Conservation (phyloP, 2,329 filamentous ascomycete species). For the Pezizomycotina sp. region DNA sequence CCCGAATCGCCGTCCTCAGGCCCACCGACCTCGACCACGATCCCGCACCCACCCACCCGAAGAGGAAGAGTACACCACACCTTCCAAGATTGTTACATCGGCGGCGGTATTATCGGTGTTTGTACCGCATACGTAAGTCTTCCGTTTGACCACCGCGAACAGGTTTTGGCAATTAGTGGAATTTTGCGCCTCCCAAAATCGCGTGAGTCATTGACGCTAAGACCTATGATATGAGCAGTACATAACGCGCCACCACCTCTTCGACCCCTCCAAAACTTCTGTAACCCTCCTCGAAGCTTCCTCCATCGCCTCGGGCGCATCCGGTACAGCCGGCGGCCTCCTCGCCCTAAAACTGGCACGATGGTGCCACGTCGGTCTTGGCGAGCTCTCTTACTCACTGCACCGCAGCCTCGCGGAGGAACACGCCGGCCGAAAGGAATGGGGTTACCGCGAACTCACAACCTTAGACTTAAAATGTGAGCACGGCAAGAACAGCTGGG, state of each 20-base stretch:
- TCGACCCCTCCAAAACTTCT: conserved; percentile 54
- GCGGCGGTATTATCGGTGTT: conserved; percentile 16
- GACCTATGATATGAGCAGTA: neutral
- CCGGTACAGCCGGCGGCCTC: conserved; percentile 84
- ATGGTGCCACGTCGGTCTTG: conserved; percentile 34
- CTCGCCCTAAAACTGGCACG: conserved; percentile 38
- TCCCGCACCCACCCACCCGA: too few species aligned
- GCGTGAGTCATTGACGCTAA: conserved; percentile 1
- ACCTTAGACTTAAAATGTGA: conserved; percentile 14
- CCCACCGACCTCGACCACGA: too few species aligned
- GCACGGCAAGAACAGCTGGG: conserved; percentile 1
- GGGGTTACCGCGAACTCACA: conserved; percentile 49
- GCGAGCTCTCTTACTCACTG: conserved; percentile 74
- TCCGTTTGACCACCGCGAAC: too few species aligned
- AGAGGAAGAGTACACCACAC: too few species aligned
- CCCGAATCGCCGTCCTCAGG: too few species aligned
- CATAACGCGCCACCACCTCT: conserved; percentile 32
- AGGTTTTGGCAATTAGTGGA: conserved; percentile 1
- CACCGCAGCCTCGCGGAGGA: conserved; percentile 73
- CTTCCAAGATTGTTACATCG: too few species aligned
- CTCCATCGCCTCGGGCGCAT: conserved; percentile 74
- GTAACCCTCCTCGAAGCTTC: conserved; percentile 79
- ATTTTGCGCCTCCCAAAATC: neutral
- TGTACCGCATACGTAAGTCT: conserved; percentile 15
- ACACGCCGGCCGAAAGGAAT: conserved; percentile 58